Evolutionary conservation across 2,329 filamentous ascomycete species (phyloP).

Genomic region (Ceratocystis cacaofunesta): DNA sequence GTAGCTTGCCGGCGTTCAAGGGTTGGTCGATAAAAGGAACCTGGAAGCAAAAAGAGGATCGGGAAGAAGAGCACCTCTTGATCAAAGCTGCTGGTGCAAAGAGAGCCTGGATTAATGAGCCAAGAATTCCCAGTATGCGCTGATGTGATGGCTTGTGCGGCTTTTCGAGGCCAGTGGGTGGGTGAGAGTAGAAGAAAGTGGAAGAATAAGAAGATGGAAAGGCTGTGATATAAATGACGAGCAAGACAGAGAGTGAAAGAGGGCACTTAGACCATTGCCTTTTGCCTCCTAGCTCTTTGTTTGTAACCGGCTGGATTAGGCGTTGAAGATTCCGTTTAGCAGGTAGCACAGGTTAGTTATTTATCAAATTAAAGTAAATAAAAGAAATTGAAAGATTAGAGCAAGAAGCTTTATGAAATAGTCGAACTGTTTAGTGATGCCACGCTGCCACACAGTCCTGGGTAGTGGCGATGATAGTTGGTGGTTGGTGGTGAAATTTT

Average conservation of each 20-base stretch:
- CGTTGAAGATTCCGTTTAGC: neutral
- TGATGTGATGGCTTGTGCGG: slow-evolving; percentile 5
- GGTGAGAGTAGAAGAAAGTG: neutral
- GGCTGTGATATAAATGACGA: neutral
- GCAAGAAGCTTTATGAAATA: neutral
- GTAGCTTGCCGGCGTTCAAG: neutral
- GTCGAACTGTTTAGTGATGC: too few species aligned
- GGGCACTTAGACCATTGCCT: neutral
- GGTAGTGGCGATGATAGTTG: too few species aligned
- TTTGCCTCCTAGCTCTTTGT: neutral
- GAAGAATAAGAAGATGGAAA: neutral
- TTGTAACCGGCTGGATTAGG: neutral
- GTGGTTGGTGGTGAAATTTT: too few species aligned
- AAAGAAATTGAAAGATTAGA: neutral
- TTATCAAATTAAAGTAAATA: neutral
- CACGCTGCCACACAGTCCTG: too few species aligned
- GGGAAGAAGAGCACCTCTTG: slow-evolving; percentile 1
- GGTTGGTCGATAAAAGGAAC: neutral
- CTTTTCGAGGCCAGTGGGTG: neutral
- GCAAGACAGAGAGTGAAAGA: neutral
- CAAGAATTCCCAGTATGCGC: slow-evolving; percentile 1
- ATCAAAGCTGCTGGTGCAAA: slow-evolving; percentile 4
- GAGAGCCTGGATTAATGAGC: slow-evolving; percentile 2
- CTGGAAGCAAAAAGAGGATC: neutral
- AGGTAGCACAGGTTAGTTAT: neutral